Base-by-base conservation (phyloP, 768 basidiomycete genomes). In the Omphalotus guepiniiformis region DNA sequence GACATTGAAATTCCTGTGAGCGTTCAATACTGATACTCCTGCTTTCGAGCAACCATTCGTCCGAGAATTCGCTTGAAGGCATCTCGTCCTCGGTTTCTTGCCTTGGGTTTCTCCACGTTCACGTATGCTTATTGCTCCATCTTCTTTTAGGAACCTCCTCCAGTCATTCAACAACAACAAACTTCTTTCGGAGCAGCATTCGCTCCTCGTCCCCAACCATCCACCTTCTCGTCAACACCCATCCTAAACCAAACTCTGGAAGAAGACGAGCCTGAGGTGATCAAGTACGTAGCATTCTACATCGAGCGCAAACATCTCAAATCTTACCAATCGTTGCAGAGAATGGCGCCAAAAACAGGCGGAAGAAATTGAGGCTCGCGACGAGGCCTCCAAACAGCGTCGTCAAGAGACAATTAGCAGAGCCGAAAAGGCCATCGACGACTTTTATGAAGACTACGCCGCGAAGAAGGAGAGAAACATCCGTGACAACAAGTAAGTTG, bases 381-480 rank as follows among this genome's bases (percentile, higher is more conserved):
- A 97, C 63, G 89, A 88, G 56, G 80, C 74, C 22, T 85, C 90
- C 27, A 81, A 82, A 61, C 73, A 71, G 26, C 84, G 80, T 61
- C 83, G 86, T 55, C 84, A 90, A 55, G 91, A 93, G 54, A 89
- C 83, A 26, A 83, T 93, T 55, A 73, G 76, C 38, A 88, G 82
- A 61, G 94, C 94, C 16, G 90, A 93, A 60, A 77, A 80, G 53
- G 73, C 85, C 34, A 93, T 95, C 53, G 92, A 94, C 67, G 82
- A 87, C 54, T 94, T 93, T 63, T 94, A 94, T 59, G 87, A 89
- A 60, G 79, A 85, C 42, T 93, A 98, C 62, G 79, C 89, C 28
- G 74, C 75, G 50, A 88, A 90, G 74, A 95, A 94, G 69, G 90
- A 93, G 70, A 79, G 80, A 63, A 83, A 83, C 55, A 96, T 99